A percentile compares a stretch with the other conserved stretches of the same genome.
These are phyloP conservation scores for Nicotiana benthamiana DNA, from an alignment of 257 asterid genomes.

Conservation along the genomic window DNA sequence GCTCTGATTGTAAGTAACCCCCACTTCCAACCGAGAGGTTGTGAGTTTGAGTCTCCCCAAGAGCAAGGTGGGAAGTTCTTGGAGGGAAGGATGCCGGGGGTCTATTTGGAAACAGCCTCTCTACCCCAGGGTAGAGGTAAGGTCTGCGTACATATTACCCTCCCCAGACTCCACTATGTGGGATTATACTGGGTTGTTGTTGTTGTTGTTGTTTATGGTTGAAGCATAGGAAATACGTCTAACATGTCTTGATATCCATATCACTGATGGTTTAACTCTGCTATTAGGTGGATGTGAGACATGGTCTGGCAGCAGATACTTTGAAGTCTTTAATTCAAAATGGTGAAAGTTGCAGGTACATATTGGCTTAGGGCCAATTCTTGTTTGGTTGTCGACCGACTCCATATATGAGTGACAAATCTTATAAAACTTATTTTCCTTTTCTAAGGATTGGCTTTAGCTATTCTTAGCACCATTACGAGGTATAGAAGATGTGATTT, in stretches of 20 bases:
- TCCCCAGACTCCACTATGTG: too few species aligned
- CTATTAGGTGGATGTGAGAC: slow-evolving; percentile 59
- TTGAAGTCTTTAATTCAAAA: slow-evolving; percentile 58
- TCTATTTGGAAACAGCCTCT: too few species aligned
- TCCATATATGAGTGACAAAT: not conserved
- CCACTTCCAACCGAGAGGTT: too few species aligned
- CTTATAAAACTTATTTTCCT: too few species aligned
- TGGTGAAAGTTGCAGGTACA: slow-evolving; percentile 73
- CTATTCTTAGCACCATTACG: not conserved
- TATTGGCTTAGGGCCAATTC: not conserved
- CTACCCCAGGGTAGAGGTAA: too few species aligned
- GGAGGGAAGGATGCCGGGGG: too few species aligned
- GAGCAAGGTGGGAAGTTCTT: too few species aligned
- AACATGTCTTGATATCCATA: slow-evolving; percentile 1
- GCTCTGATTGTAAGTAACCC: too few species aligned
- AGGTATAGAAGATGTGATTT: not conserved
- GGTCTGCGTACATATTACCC: too few species aligned
- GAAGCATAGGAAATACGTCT: not conserved
- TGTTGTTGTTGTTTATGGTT: too few species aligned
- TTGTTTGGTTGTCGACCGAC: not conserved
- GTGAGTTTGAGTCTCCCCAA: too few species aligned
- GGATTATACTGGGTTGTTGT: too few species aligned
- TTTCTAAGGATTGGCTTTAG: not conserved
- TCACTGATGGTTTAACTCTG: not conserved
- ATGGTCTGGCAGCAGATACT: slow-evolving; percentile 77